These are phyloP conservation scores for Sporodiniella umbellata DNA, from an alignment of 371 early-diverging fungal genomes.

Conservation along the genomic window DNA sequence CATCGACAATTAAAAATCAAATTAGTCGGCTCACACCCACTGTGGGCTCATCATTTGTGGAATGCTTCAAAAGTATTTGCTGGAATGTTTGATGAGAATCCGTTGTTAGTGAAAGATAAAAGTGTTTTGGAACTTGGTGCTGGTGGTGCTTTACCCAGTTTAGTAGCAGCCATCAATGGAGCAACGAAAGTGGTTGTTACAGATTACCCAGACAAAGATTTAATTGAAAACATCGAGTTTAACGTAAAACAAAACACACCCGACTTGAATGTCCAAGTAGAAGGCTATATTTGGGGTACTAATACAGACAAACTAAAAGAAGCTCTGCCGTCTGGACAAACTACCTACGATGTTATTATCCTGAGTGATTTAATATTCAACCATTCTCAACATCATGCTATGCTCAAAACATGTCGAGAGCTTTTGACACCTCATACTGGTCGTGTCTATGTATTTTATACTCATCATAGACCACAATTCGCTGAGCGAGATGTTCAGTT, in stretches of 20 bases:
- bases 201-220: constrained; percentile 85
- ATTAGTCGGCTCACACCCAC: constrained; percentile 75
- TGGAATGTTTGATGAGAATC: constrained; percentile 68
- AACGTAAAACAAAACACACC: constrained; percentile 57
- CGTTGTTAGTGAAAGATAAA: constrained; percentile 56
- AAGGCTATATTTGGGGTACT: constrained; percentile 88
- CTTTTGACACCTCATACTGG: constrained; percentile 58
- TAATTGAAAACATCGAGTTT: constrained; percentile 73
- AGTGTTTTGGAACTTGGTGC: constrained; percentile 88
- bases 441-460: constrained; percentile 64
- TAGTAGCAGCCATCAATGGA: constrained; percentile 72
- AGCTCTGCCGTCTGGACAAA: constrained; percentile 21
- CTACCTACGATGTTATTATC: constrained; percentile 77
- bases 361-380: constrained; percentile 92
- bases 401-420: constrained; percentile 66
- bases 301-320: constrained; percentile 51
- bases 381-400: constrained; percentile 75
- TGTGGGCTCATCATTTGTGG: constrained; percentile 93
- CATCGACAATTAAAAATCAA: constrained; percentile 46
- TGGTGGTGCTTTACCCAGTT: constrained; percentile 85
- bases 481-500: constrained; percentile 80
- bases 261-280: not conserved
- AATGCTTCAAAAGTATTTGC: constrained; percentile 87
- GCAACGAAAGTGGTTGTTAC: constrained; percentile 81
- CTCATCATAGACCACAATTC: constrained; percentile 68